Evolutionary conservation across 306 rosid species (phyloP).

Genomic region (Lathyrus sativus): DNA sequence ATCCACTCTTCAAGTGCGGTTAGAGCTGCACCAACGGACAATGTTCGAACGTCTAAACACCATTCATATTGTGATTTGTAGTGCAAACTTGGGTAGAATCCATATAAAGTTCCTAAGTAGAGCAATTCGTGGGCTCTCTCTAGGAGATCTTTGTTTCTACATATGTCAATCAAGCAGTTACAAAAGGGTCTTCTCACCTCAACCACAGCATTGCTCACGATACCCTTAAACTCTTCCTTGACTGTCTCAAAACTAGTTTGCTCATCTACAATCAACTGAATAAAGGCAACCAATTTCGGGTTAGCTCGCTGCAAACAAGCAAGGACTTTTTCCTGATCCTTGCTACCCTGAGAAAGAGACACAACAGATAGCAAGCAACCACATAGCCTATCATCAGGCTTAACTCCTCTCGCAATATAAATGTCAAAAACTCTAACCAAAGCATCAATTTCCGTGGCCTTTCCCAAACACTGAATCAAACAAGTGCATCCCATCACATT

Average conservation of each 20-base stretch:
- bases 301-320: constrained; percentile 72
- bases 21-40: constrained; percentile 84
- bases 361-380: constrained; percentile 81
- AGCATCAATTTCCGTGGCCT: constrained; percentile 64
- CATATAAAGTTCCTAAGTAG: constrained; percentile 81
- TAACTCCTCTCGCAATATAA: constrained; percentile 62
- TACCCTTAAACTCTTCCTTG: constrained; percentile 68
- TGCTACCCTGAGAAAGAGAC: constrained; percentile 55
- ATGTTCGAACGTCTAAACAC: constrained; percentile 86
- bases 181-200: constrained; percentile 91
- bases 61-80: constrained; percentile 64
- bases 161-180: constrained; percentile 90
- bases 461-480: constrained; percentile 93
- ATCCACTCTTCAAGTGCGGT: constrained; percentile 97
- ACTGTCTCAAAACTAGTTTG: constrained; percentile 56
- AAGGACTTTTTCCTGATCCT: constrained; percentile 65
- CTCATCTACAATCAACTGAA: constrained; percentile 55
- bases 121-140: constrained; percentile 91
- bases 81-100: constrained; percentile 87
- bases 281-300: constrained; percentile 63
- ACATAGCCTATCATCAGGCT: constrained; percentile 78
- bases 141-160: constrained; percentile 62
- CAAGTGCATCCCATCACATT: constrained; percentile 93
- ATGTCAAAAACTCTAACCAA: constrained; percentile 62
- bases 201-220: constrained; percentile 51